phyloP scores from a whole-genome alignment of 495 filamentous ascomycete genomes.

The Hyaloscypha hepaticicola region DNA sequence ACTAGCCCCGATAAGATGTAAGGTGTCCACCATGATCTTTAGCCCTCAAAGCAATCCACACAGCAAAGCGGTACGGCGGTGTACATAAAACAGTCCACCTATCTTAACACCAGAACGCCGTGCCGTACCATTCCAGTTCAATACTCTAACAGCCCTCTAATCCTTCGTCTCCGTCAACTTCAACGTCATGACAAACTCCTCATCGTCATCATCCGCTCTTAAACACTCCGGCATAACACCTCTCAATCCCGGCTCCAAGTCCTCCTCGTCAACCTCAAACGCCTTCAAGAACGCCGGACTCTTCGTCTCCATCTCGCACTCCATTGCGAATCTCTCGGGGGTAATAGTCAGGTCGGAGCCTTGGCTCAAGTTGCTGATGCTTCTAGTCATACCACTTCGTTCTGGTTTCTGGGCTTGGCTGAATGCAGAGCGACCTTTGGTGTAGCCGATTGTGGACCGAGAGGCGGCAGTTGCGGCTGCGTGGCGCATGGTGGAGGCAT shows the following conservation, averaged over 20 bases:
- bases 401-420: constrained; percentile 32
- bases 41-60: not conserved
- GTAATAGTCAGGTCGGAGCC: constrained; percentile 50
- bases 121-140: not conserved
- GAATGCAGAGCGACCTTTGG: constrained; percentile 68
- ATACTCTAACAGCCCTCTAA: not conserved
- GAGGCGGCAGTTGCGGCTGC: constrained; percentile 65
- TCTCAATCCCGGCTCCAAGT: constrained; percentile 27
- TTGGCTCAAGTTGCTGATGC: constrained; percentile 40
- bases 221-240: constrained; percentile 27
- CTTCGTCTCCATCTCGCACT: constrained; percentile 24
- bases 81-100: not conserved
- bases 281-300: constrained; percentile 25
- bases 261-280: constrained; percentile 33
- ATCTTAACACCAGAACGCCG: not conserved
- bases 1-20: too few species aligned
- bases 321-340: constrained; percentile 41
- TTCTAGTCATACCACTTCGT: constrained; percentile 23
- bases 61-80: not conserved
- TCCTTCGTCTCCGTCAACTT: not conserved
- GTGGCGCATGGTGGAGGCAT: constrained; percentile 52
- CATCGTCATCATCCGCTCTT: constrained; percentile 25
- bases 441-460: constrained; percentile 76
- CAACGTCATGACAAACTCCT: constrained; percentile 31
- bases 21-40: too few species aligned